phyloP scores from a whole-genome alignment of 768 basidiomycete species.

The Lactarius pseudohatsudake region DNA sequence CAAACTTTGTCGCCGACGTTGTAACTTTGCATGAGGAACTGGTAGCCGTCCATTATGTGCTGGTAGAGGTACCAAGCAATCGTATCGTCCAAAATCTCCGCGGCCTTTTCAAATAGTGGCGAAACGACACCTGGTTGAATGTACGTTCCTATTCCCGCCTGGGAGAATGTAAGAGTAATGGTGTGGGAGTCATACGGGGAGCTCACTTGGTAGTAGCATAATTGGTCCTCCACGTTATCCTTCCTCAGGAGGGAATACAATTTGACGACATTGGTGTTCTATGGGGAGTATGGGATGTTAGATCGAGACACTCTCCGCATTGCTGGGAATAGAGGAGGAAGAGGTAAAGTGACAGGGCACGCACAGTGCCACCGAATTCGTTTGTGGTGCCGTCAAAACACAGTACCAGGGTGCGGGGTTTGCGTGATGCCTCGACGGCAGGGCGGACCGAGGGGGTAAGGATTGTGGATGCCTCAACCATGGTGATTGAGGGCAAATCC shows the following conservation, averaged over 20 bases:
- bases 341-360: background rate
- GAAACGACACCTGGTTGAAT: constrained; percentile 66
- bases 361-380: constrained; percentile 7
- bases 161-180: background rate
- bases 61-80: constrained; percentile 74
- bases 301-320: background rate
- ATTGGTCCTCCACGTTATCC: constrained; percentile 37
- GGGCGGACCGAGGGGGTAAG: background rate
- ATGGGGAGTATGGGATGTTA: constrained; percentile 17
- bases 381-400: constrained; percentile 30
- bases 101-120: constrained; percentile 56
- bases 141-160: constrained; percentile 52
- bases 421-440: constrained; percentile 27
- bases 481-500: too few species aligned
- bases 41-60: constrained; percentile 75
- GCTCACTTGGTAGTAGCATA: constrained; percentile 67
- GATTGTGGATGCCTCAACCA: background rate
- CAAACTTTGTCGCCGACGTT: constrained; percentile 70
- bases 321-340: background rate
- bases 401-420: constrained; percentile 25
- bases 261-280: constrained; percentile 46
- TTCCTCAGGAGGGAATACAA: constrained; percentile 41
- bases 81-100: constrained; percentile 63
- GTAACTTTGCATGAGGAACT: constrained; percentile 78
- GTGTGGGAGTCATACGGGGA: background rate